Base-by-base conservation (phyloP, 805 yeast species). In the Starmera quercuum region DNA sequence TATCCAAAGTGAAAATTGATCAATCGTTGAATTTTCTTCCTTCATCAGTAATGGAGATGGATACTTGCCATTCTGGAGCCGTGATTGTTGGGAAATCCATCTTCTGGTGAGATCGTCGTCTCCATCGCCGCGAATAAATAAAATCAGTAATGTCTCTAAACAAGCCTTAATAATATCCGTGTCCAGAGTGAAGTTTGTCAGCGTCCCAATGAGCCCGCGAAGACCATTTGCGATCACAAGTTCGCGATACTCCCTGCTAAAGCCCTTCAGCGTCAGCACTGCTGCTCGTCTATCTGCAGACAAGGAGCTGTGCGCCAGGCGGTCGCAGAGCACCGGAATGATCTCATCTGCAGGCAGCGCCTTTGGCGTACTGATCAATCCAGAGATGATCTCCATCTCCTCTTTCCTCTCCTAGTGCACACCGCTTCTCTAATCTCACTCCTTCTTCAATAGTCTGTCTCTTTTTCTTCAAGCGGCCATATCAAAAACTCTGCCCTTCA, bases 1-100 rank as follows among this genome's bases (percentile, higher is more conserved):
- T 21, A 92, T 83, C 95, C 97, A 88, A 36, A 88, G 60, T 1
- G 96, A 83, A 44, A 92, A 83, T 49, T 86, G 95, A 53, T 88
- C 97, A 10, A 76, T 73, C 4, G 61, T 44, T 16, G 54, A 51
- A 5, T 64, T 58, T 4, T 68, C 54, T 28, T 72, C 71, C 32
- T 70, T 75, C 56, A 72, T 59, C 19, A 76, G 61, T 14, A 78
- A 59, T 3, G 92, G 92, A 3, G 87, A 77, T 0, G 88, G 85
- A 44, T 82, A 83, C 48, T 80, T 80, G 10, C 90, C 90, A 58
- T 80, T 79, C 49, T 78, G 81, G 16, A 72, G 46, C 41, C 94
- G 66, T 15, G 88, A 74, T 58, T 80, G 83, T 54, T 77, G 79
- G 17, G 84, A 75, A 40, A 83, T 75, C 83, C 85, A 76, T 20